Conservation (phyloP, 2,329 filamentous ascomycete genomes). For the Aspergillus amoenus region DNA sequence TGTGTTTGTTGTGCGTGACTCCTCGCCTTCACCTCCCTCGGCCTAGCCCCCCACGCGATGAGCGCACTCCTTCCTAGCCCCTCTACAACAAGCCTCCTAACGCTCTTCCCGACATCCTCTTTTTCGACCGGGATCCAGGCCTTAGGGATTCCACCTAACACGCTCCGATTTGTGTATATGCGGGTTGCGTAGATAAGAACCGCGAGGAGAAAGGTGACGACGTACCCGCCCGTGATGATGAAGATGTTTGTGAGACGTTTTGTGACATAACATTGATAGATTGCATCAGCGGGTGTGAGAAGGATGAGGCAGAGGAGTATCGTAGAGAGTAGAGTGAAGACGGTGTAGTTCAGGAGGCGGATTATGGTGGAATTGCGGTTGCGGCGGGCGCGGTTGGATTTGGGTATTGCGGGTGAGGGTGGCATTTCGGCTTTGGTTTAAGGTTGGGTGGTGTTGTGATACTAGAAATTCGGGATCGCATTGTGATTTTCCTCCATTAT, state of each 20-base stretch:
- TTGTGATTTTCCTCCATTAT: not conserved
- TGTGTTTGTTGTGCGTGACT: not conserved
- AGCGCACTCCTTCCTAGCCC: slow-evolving; percentile 74
- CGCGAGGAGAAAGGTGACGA: slow-evolving; percentile 69
- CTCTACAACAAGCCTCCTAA: slow-evolving; percentile 72
- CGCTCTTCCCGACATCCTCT: slow-evolving; percentile 72
- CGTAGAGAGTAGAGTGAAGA: slow-evolving; percentile 74
- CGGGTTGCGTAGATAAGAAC: slow-evolving; percentile 76
- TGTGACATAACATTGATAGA: slow-evolving; percentile 71
- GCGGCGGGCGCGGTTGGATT: not conserved
- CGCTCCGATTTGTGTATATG: slow-evolving; percentile 81
- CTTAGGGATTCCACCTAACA: slow-evolving; percentile 81
- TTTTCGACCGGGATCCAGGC: slow-evolving; percentile 82
- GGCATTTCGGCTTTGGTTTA: not conserved
- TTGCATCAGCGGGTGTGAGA: slow-evolving; percentile 75
- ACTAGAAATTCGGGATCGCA: not conserved
- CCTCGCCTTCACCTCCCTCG: slow-evolving; percentile 45
- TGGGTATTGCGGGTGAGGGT: not conserved
- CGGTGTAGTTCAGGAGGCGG: slow-evolving; percentile 69
- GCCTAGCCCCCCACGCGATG: slow-evolving; percentile 75
- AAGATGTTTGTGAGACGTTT: slow-evolving; percentile 75
- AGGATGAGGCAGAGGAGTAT: slow-evolving; percentile 72
- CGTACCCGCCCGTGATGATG: slow-evolving; percentile 73
- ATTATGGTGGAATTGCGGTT: not conserved
- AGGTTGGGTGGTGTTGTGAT: not conserved